Evolutionary conservation across 805 yeast genomes (phyloP).

Genomic region (Teunomyces kruisii): DNA sequence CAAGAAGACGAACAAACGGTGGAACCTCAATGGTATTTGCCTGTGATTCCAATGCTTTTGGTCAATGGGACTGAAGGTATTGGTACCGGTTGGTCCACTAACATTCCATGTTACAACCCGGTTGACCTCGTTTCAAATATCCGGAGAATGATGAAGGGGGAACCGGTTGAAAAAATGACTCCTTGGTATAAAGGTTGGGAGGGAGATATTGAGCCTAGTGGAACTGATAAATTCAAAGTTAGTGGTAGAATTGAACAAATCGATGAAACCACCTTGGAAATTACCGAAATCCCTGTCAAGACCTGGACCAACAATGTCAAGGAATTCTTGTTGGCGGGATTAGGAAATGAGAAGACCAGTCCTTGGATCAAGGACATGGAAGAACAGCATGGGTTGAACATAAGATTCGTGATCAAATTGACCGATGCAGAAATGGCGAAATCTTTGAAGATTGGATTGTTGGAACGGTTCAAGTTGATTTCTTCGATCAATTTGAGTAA

Average conservation of each 20-base stretch:
- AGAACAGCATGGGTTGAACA: conserved; percentile 85
- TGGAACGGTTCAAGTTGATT: conserved; percentile 79
- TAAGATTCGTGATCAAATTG: conserved; percentile 76
- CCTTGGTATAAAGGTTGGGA: conserved; percentile 99
- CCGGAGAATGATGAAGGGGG: conserved; percentile 68
- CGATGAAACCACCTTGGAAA: conserved; percentile 78
- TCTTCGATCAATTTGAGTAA: conserved; percentile 70
- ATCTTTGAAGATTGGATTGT: conserved; percentile 69
- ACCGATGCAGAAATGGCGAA: conserved; percentile 81
- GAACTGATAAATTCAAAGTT: conserved; percentile 68
- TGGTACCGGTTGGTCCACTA: conserved; percentile 98
- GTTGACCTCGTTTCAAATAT: conserved; percentile 75
- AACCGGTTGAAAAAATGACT: conserved; percentile 66
- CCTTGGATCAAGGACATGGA: conserved; percentile 94
- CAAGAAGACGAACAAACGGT: conserved; percentile 93
- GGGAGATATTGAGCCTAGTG: conserved; percentile 68
- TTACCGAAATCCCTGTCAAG: conserved; percentile 88
- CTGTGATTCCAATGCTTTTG: conserved; percentile 90
- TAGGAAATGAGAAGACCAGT: conserved; percentile 71
- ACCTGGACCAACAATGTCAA: conserved; percentile 92
- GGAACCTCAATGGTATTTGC: conserved; percentile 94
- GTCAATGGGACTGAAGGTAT: conserved; percentile 98
- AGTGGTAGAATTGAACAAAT: conserved; percentile 79
- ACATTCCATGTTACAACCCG: conserved; percentile 89
- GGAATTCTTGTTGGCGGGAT: conserved; percentile 73